These are phyloP conservation scores for Rauvolfia tetraphylla DNA, from an alignment of 257 asterid genomes.

Conservation along the genomic window DNA sequence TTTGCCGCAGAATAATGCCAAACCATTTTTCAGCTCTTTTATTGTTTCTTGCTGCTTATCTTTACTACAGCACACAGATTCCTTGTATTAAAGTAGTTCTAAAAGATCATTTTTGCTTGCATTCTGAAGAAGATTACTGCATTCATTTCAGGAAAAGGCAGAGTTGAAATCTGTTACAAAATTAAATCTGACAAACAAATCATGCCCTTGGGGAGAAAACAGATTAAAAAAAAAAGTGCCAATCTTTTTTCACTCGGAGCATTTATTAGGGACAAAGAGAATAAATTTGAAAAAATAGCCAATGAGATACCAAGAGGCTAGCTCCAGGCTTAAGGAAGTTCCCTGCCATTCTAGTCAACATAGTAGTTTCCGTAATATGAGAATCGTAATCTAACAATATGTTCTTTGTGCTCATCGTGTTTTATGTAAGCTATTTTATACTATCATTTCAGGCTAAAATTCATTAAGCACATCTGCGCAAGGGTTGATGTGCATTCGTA, in stretches of 20 bases:
- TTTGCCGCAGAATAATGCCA: slow-evolving; percentile 17
- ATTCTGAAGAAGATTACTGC: neutral
- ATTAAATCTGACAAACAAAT: neutral
- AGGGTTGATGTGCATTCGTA: too few species aligned
- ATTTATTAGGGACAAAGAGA: neutral
- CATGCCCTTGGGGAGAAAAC: neutral
- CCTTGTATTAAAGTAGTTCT: neutral
- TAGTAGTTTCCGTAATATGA: too few species aligned
- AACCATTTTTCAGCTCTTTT: neutral
- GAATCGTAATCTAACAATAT: too few species aligned
- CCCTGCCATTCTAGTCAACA: too few species aligned
- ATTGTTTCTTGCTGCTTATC: neutral
- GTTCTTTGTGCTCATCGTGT: too few species aligned
- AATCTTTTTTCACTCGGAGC: neutral
- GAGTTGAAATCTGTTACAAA: neutral
- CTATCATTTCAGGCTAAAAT: too few species aligned
- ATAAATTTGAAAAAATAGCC: too few species aligned
- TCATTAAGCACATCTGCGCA: too few species aligned
- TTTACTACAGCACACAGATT: neutral
- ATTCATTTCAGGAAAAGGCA: neutral
- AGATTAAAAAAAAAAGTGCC: neutral
- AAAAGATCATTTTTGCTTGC: neutral
- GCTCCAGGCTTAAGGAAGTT: too few species aligned
- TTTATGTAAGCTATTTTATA: too few species aligned
- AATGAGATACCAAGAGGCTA: too few species aligned